Evolutionary conservation across 768 basidiomycete species (phyloP).

Genomic region (Kondoa malvinella): DNA sequence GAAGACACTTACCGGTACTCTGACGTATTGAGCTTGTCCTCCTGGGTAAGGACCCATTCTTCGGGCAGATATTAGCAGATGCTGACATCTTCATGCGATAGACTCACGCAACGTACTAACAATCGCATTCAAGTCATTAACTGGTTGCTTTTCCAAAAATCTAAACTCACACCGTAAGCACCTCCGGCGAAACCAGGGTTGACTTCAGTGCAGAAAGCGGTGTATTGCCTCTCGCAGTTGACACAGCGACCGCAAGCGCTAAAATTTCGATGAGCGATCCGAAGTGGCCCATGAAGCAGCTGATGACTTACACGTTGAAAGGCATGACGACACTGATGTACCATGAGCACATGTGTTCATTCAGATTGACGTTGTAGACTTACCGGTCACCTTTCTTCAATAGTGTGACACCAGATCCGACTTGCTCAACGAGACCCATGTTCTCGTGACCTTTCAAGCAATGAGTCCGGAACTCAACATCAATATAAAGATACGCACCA

Average conservation of each 20-base stretch:
- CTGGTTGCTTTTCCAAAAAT: slow-evolving; percentile 25
- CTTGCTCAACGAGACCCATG: slow-evolving; percentile 37
- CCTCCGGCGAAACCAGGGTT: slow-evolving; percentile 37
- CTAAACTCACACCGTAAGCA: slow-evolving; percentile 40
- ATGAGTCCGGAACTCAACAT: background rate
- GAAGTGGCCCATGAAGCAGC: too few species aligned
- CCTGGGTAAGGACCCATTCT: slow-evolving; percentile 45
- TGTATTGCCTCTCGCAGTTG: slow-evolving; percentile 35
- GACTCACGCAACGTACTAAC: too few species aligned
- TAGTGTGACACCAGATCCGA: slow-evolving; percentile 14
- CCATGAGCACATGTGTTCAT: too few species aligned
- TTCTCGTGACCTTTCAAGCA: background rate
- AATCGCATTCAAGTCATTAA: too few species aligned
- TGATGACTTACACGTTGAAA: too few species aligned
- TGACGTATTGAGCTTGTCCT: slow-evolving; percentile 37
- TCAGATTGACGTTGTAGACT: too few species aligned
- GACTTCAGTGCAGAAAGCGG: slow-evolving; percentile 44
- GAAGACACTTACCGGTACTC: too few species aligned
- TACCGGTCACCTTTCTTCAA: slow-evolving; percentile 40
- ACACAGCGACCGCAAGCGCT: slow-evolving; percentile 43
- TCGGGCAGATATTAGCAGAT: too few species aligned
- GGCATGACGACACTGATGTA: slow-evolving; percentile 47
- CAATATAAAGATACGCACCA: slow-evolving; percentile 12
- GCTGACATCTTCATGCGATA: too few species aligned
- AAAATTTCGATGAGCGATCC: too few species aligned